phyloP scores from a whole-genome alignment of 139 green algal genomes.

The Volvox africanus region DNA sequence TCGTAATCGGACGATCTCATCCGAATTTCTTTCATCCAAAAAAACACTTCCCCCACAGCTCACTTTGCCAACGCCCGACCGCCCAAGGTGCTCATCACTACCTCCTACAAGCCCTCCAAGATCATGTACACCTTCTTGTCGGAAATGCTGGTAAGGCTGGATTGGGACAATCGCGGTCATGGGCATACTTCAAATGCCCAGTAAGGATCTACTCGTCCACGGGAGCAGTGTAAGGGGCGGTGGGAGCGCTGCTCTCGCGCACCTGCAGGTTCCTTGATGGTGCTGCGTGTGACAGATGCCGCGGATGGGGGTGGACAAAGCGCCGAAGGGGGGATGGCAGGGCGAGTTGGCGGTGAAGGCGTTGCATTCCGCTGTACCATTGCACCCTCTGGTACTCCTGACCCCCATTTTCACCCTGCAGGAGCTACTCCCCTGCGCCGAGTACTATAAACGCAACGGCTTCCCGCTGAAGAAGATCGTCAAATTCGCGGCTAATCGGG shows the following conservation, averaged over 20 bases:
- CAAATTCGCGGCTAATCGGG: constrained; percentile 81
- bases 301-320: too few species aligned
- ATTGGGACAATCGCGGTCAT: not conserved
- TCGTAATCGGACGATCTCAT: too few species aligned
- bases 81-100: constrained; percentile 95
- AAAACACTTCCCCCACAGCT: constrained; percentile 46
- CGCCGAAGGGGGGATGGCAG: too few species aligned
- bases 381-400: not conserved
- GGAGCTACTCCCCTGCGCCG: constrained; percentile 80
- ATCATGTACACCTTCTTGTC: constrained; percentile 91
- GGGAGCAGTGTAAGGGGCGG: too few species aligned
- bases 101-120: constrained; percentile 84
- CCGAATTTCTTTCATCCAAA: too few species aligned
- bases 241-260: too few species aligned
- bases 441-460: constrained; percentile 92
- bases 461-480: constrained; percentile 93
- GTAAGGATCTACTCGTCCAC: too few species aligned
- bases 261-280: too few species aligned
- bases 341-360: too few species aligned
- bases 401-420: constrained; percentile 5
- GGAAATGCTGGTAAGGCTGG: constrained; percentile 81
- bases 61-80: constrained; percentile 73
- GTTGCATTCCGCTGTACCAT: too few species aligned
- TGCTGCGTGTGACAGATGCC: too few species aligned
- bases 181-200: too few species aligned